These are phyloP conservation scores for Aspergillus uvarum DNA, from an alignment of 2,329 filamentous ascomycete genomes.

Conservation along the genomic window DNA sequence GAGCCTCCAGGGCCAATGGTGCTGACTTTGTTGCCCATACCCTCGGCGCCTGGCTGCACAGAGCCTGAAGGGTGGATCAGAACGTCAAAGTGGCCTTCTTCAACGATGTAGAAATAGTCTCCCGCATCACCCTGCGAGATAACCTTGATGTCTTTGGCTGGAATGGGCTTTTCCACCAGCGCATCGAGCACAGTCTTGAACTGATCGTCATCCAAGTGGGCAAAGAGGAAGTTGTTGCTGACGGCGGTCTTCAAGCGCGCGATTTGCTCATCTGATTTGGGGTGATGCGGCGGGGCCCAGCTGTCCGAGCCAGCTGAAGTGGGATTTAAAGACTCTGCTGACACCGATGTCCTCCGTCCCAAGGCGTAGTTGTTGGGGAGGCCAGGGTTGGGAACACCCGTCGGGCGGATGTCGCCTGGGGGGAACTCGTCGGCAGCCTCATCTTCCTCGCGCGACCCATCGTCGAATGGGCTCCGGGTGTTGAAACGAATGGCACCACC, in stretches of 20 bases:
- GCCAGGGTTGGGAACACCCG: conserved; percentile 28
- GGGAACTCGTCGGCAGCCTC: conserved; percentile 23
- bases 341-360: conserved; percentile 89
- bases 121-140: conserved; percentile 94
- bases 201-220: conserved; percentile 91
- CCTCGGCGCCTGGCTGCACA: conserved; percentile 75
- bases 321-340: conserved; percentile 92
- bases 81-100: conserved; percentile 85
- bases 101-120: conserved; percentile 97
- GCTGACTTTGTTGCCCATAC: conserved; percentile 78
- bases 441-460: conserved; percentile 20
- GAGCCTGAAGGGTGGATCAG: conserved; percentile 79
- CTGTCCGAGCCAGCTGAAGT: conserved; percentile 79
- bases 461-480: conserved; percentile 33
- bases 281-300: conserved; percentile 83
- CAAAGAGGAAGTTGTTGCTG: conserved; percentile 88
- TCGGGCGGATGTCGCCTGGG: conserved; percentile 28
- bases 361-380: conserved; percentile 92
- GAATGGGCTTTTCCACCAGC: conserved; percentile 90
- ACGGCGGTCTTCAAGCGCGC: conserved; percentile 77
- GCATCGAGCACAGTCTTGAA: conserved; percentile 83
- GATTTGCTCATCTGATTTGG: conserved; percentile 80
- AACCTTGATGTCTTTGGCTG: conserved; percentile 84
- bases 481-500: conserved; percentile 33
- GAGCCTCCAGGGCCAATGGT: conserved; percentile 84